Base-by-base conservation (phyloP, 352 stramenopile genomes). In the Globisporangium viniferum region DNA sequence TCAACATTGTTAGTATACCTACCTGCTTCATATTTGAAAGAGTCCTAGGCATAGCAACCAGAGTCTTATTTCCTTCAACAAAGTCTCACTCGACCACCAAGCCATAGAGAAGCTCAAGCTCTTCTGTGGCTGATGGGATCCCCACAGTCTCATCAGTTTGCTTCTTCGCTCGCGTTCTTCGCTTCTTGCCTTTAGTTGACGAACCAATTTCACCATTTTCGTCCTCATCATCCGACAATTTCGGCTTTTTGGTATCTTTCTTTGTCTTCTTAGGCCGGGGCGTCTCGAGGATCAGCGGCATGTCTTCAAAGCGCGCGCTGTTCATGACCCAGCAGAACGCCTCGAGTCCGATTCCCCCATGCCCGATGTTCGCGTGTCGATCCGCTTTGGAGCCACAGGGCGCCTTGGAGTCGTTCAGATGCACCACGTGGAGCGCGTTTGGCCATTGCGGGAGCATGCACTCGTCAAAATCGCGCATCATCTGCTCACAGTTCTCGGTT, bases 261-360 rank as follows among this genome's bases (percentile, higher is more conserved):
- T 22, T 20, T 5, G 24, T 31, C 27, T 55, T 49, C 49, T 67
- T 66, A 20, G 48, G 36, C 22, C 73, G 67, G 14, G 78, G 78
- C 6, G 78, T 86, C 62, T 86, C 78, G n/a, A 86, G 60, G 31
- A 86, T 82, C 69, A 86, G 71, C 14, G 78, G 76, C 18, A 86
- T 20, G 12, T 62, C n/a, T 12, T 77, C 70, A 62, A 82, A 86
- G 31, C 63, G 65, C 7, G 53, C 59, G 27, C 59, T 67, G 63
- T 81, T 80, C 78, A 86, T 83, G 22, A 86, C 36, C 69, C 73
- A 78, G 3, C 77, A 29, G 36, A 86, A 86, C 9, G 73, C 70
- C 9, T 58, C 27, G 4, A 84, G 35, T 0, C 73, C 70, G 10
- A 86, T 78, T 6, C 39, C 27, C 3, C 78, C 78, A 2, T 73